Percentiles rank a stretch among this genome's conserved stretches.
Conservation (phyloP, 2,329 filamentous ascomycete genomes). For the Westerdykella aurantiaca region DNA sequence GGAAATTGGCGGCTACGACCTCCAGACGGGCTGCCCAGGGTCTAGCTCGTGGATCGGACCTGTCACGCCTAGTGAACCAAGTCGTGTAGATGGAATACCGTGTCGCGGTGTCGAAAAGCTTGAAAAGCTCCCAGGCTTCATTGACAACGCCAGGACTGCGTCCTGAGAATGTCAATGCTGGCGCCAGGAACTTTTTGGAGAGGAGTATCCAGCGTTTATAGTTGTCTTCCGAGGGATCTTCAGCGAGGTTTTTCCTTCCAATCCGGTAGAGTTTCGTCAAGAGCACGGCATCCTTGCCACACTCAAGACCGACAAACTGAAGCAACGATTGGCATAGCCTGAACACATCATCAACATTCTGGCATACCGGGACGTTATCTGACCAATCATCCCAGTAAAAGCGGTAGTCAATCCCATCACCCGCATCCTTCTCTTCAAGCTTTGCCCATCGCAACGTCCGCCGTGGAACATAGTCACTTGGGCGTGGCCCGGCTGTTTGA, state of each 20-base stretch:
- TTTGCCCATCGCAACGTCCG: slow-evolving; percentile 77
- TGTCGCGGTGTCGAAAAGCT: slow-evolving; percentile 66
- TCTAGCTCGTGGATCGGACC: slow-evolving; percentile 55
- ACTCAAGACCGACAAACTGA: slow-evolving; percentile 80
- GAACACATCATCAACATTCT: slow-evolving; percentile 85
- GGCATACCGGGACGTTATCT: slow-evolving; percentile 87
- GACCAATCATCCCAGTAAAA: slow-evolving; percentile 99
- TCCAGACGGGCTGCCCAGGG: slow-evolving; percentile 47
- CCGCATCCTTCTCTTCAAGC: slow-evolving; percentile 69
- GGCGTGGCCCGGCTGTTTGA: slow-evolving; percentile 55
- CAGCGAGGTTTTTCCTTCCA: slow-evolving; percentile 65
- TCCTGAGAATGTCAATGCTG: slow-evolving; percentile 78
- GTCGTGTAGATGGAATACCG: slow-evolving; percentile 89
- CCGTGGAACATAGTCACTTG: slow-evolving; percentile 52
- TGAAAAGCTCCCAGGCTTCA: slow-evolving; percentile 78
- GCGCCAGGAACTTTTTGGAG: slow-evolving; percentile 76
- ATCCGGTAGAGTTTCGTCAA: slow-evolving; percentile 81
- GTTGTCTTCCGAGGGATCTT: slow-evolving; percentile 67
- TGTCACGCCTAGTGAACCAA: slow-evolving; percentile 69
- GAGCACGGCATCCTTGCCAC: slow-evolving; percentile 74
- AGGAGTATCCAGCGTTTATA: slow-evolving; percentile 76
- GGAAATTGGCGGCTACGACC: slow-evolving; percentile 67
- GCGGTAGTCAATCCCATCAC: slow-evolving; percentile 70
- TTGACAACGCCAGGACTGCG: slow-evolving; percentile 79
- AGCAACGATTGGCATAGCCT: slow-evolving; percentile 77